Evolutionary conservation across 805 yeast species (phyloP), one percentile per base, ranked within the genome.

Genomic region (Saccharomyces kudriavzevii): DNA sequence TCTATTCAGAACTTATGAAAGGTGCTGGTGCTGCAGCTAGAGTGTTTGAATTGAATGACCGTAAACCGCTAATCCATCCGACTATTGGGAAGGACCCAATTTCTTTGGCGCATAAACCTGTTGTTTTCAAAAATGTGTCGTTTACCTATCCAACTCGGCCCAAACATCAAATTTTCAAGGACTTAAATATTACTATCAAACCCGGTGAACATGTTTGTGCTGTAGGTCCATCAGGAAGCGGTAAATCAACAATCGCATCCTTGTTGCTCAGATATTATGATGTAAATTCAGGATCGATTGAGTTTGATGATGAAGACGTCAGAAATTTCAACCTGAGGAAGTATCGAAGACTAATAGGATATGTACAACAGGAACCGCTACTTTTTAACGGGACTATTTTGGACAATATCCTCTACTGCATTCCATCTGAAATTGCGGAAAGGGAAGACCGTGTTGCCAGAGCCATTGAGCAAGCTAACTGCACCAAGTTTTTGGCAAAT

Each of bases 201-300:
- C 82, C 87, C 31, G 97, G 97, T 13, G 91, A 89, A 60, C 92
- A 92, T 62, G 83, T 91, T 14, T 91, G 97, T 66, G 82, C 92
- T 55, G 97, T 91, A 17, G 98, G 98, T 1, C 97, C 96, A n/a
- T 85, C 95, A 31, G 98, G 98, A 1, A 87, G 96, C 56, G 98
- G 98, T 26, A 92, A 92, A 68, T 88, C 96, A 17, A 91, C 97
- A 0, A 81, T 92, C 2, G 78, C 91, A 5, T 88, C 91, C 51
- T 72, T 92, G 51, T 71, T 92, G 47, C 70, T 91, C 60, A 76
- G 98, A 55, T 88, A 87, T 65, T 92, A 92, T 69, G 96, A 90
- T 62, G 91, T 95, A 1, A 65, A 67, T 11, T 55, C 67, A 0
- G 98, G 98, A 25, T 61, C 69, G 6, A 81, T 92, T 31, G 60